phyloP scores from a whole-genome alignment of 139 green algal species.

The Parachlorella kessleri region DNA sequence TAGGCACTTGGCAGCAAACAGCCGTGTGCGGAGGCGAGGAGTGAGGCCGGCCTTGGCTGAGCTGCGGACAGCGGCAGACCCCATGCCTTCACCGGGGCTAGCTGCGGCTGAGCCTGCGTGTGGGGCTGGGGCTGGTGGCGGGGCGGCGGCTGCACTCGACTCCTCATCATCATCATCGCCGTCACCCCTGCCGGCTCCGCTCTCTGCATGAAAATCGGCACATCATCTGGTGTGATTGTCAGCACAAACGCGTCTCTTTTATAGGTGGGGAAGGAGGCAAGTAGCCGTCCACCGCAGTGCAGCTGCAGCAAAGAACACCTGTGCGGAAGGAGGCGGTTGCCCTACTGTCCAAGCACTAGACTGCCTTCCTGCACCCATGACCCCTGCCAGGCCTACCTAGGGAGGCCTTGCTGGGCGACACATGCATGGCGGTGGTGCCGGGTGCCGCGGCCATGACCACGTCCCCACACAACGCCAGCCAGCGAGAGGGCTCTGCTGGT shows the following conservation, averaged over 20 bases:
- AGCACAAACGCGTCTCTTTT: too few species aligned
- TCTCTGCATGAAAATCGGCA: too few species aligned
- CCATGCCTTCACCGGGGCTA: too few species aligned
- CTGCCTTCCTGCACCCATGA: too few species aligned
- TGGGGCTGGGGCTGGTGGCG: neutral
- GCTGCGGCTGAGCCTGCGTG: neutral
- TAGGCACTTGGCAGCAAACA: conserved; percentile 79
- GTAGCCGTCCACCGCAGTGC: neutral
- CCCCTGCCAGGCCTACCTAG: too few species aligned
- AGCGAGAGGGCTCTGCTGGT: conserved; percentile 50
- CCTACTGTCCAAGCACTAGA: too few species aligned
- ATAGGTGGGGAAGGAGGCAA: too few species aligned
- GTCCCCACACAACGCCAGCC: conserved; percentile 59
- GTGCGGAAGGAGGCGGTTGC: neutral
- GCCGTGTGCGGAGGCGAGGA: conserved; percentile 75
- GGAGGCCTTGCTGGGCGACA: neutral
- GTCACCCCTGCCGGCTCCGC: conserved; percentile 14
- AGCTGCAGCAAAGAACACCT: neutral
- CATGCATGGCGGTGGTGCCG: neutral
- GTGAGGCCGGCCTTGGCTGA: conserved; percentile 18
- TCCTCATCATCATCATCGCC: conserved; percentile 49
- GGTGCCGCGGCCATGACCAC: conserved; percentile 58
- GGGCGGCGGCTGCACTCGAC: neutral
- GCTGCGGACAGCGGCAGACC: too few species aligned
- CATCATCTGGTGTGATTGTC: too few species aligned